Conservation (phyloP, 2,329 filamentous ascomycete genomes). For the Aspergillus fumigatiaffinis region DNA sequence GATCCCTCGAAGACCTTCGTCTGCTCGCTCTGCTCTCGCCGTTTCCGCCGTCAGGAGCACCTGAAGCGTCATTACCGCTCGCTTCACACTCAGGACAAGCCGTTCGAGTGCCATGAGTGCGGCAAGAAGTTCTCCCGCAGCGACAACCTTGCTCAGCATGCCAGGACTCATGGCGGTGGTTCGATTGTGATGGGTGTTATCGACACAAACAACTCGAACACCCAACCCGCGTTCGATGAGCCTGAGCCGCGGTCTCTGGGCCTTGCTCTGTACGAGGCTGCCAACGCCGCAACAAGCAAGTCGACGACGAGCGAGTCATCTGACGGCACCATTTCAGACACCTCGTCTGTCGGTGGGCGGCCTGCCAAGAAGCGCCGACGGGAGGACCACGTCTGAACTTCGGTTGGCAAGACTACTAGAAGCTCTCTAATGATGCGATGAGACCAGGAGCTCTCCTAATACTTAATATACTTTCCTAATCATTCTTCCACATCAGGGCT, state of each 20-base stretch:
- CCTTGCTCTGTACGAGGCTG: constrained; percentile 76
- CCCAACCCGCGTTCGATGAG: constrained; percentile 46
- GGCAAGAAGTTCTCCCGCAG: constrained; percentile 99
- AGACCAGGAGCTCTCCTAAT: constrained; percentile 37
- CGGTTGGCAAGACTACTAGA: constrained; percentile 8
- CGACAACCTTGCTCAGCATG: constrained; percentile 95
- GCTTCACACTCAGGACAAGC: constrained; percentile 97
- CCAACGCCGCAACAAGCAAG: constrained; percentile 66
- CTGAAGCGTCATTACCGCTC: constrained; percentile 98
- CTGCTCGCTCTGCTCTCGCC: constrained; percentile 91
- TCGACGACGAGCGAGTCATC: constrained; percentile 43
- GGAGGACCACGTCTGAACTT: constrained; percentile 54
- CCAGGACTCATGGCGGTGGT: constrained; percentile 85
- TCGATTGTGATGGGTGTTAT: constrained; percentile 88
- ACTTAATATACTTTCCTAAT: constrained; percentile 29
- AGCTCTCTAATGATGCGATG: constrained; percentile 33
- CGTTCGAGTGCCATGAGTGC: constrained; percentile 94
- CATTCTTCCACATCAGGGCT: constrained; percentile 14
- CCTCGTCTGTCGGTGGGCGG: constrained; percentile 39
- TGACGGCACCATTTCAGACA: constrained; percentile 33
- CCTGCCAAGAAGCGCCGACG: constrained; percentile 77
- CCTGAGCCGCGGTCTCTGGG: constrained; percentile 63
- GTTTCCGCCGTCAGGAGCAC: constrained; percentile 97
- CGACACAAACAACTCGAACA: constrained; percentile 59
- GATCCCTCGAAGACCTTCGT: constrained; percentile 98